phyloP scores from a whole-genome alignment of 139 green algal species.

The Volvox africanus region DNA sequence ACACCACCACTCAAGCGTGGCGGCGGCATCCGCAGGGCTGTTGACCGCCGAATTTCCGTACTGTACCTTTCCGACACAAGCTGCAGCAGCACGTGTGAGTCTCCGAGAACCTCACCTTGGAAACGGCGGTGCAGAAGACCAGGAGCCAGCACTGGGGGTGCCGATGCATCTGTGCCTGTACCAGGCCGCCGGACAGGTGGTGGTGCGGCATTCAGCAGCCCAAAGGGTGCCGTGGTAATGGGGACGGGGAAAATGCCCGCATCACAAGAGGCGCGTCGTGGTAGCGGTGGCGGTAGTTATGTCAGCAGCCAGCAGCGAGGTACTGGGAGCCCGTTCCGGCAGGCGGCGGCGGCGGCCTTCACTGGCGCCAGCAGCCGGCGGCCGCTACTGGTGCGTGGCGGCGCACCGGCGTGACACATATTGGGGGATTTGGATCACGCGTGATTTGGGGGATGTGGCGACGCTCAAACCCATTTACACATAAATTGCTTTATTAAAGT shows the following conservation, averaged over 20 bases:
- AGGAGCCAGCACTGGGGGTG: neutral
- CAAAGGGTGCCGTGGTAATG: neutral
- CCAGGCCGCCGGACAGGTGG: too few relatives aligned
- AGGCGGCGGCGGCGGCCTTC: neutral
- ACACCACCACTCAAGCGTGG: neutral
- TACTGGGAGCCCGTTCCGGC: neutral
- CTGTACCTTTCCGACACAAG: conserved; percentile 1
- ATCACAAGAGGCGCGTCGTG: neutral
- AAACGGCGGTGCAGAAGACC: neutral
- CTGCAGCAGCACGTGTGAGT: neutral
- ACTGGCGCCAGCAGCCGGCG: neutral
- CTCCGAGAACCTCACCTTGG: neutral
- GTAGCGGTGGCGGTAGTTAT: neutral
- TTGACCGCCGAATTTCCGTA: neutral
- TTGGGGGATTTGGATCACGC: too few relatives aligned
- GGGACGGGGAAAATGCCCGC: neutral
- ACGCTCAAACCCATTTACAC: too few relatives aligned
- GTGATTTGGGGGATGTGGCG: too few relatives aligned
- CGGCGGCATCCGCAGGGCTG: neutral
- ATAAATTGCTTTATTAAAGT: too few relatives aligned
- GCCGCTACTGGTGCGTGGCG: neutral
- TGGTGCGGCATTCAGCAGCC: neutral
- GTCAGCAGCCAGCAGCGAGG: neutral
- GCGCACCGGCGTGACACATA: neutral
- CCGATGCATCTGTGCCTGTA: neutral